Evolutionary conservation across 2,329 filamentous ascomycete species (phyloP).

Genomic region (Aspergillus sp.): DNA sequence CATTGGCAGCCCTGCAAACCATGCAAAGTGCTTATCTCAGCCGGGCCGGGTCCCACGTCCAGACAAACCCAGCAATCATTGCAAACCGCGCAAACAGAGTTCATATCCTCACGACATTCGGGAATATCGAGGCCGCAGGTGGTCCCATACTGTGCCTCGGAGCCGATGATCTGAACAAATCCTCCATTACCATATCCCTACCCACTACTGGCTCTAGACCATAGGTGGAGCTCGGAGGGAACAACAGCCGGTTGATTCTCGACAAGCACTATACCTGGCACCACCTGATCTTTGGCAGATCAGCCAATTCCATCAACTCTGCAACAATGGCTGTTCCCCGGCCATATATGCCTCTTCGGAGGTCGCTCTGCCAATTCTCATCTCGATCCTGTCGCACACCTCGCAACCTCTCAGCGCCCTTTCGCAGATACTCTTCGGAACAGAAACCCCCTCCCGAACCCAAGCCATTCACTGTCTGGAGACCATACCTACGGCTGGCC

Average conservation of each 20-base stretch:
- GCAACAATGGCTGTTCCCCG: conserved; percentile 36
- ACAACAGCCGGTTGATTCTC: background rate
- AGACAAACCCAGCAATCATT: conserved; percentile 14
- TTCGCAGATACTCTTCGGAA: conserved; percentile 31
- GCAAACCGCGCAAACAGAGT: conserved; percentile 19
- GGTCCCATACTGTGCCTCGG: conserved; percentile 21
- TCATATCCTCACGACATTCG: conserved; percentile 3
- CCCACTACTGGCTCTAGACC: background rate
- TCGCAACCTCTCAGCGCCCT: conserved; percentile 20
- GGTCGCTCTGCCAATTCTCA: conserved; percentile 32
- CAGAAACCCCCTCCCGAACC: conserved; percentile 21
- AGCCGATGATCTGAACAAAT: background rate
- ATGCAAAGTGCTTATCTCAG: conserved; percentile 1
- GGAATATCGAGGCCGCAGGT: conserved; percentile 13
- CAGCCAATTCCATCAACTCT: conserved; percentile 19
- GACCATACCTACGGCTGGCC: conserved; percentile 51
- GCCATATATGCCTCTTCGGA: conserved; percentile 37
- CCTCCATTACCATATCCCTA: background rate
- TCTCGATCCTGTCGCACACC: conserved; percentile 25
- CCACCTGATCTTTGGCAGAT: conserved; percentile 20
- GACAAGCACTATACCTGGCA: conserved; percentile 6
- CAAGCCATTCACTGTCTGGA: conserved; percentile 41
- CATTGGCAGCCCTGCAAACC: background rate
- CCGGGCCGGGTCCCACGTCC: background rate
- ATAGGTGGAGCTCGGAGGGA: conserved; percentile 14